These are phyloP conservation scores for Starmerella sp. DNA, from an alignment of 805 yeast genomes.

Conservation along the genomic window DNA sequence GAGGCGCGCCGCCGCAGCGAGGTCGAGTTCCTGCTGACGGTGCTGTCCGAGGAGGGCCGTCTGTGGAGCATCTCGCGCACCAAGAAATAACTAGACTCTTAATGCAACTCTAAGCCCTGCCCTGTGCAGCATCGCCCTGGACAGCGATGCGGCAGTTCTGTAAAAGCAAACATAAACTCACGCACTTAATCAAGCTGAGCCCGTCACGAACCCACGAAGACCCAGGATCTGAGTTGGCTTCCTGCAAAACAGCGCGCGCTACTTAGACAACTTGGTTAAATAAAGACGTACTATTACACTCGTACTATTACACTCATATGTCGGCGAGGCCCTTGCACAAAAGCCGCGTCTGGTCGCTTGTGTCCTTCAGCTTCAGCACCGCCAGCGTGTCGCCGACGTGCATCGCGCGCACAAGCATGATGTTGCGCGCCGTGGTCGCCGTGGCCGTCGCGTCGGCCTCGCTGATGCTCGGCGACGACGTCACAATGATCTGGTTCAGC, in stretches of 20 bases:
- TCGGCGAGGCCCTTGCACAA: slow-evolving; percentile 1
- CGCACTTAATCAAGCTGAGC: too few relatives aligned
- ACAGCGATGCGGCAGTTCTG: too few relatives aligned
- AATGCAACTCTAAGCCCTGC: too few relatives aligned
- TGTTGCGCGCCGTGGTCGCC: slow-evolving; percentile 6
- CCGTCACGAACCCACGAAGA: too few relatives aligned
- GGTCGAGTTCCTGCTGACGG: slow-evolving; percentile 63
- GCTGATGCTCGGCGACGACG: slow-evolving; percentile 3
- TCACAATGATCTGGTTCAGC: slow-evolving; percentile 4
- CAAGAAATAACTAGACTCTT: background rate
- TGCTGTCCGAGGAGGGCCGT: slow-evolving; percentile 31
- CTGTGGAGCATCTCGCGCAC: slow-evolving; percentile 19
- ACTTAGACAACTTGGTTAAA: too few relatives aligned
- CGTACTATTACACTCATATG: background rate
- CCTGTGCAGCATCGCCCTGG: too few relatives aligned
- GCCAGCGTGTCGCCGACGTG: slow-evolving; percentile 17
- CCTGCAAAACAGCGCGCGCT: too few relatives aligned
- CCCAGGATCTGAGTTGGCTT: too few relatives aligned
- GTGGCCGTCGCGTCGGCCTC: slow-evolving; percentile 6
- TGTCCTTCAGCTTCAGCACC: slow-evolving; percentile 6
- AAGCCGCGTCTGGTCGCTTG: slow-evolving; percentile 1
- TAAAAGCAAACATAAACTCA: too few relatives aligned
- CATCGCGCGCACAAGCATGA: slow-evolving; percentile 18
- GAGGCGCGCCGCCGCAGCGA: slow-evolving; percentile 87
- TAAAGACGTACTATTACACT: background rate